These are phyloP conservation scores for Porphyrellus sp. DNA, from an alignment of 1,284 basidiomycete genomes.

Conservation along the genomic window DNA sequence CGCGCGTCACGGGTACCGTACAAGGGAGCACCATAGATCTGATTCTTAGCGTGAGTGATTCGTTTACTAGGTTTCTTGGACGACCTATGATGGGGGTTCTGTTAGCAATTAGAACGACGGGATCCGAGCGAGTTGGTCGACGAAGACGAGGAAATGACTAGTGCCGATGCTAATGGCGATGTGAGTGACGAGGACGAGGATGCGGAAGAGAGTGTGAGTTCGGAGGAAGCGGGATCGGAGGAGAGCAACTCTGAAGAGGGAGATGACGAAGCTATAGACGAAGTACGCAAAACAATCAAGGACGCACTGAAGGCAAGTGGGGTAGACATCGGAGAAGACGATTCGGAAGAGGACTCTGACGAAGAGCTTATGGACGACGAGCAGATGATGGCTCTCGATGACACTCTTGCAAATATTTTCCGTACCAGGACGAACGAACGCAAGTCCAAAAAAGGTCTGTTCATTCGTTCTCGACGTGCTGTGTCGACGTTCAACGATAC, in stretches of 20 bases:
- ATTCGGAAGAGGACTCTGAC: constrained; percentile 40
- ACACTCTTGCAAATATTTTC: constrained; percentile 90
- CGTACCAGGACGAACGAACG: constrained; percentile 61
- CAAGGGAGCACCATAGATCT: constrained; percentile 78
- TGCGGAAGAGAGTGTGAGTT: constrained; percentile 38
- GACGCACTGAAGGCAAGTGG: constrained; percentile 77
- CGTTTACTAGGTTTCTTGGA: neutral
- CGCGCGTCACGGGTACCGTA: constrained; percentile 67
- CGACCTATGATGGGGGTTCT: constrained; percentile 5
- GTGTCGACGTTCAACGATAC: constrained; percentile 3
- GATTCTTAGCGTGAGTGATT: constrained; percentile 69
- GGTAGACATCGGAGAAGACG: constrained; percentile 51
- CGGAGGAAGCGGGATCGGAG: constrained; percentile 34
- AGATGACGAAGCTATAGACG: constrained; percentile 55
- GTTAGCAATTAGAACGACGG: constrained; percentile 77
- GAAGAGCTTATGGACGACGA: constrained; percentile 90
- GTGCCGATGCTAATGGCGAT: constrained; percentile 28
- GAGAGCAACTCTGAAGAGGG: constrained; percentile 43
- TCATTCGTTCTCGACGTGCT: neutral
- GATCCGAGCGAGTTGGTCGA: constrained; percentile 57
- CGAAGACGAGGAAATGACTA: constrained; percentile 39
- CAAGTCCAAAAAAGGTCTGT: constrained; percentile 61
- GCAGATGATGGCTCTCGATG: constrained; percentile 96
- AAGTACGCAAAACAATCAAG: constrained; percentile 74
- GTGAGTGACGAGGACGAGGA: constrained; percentile 41